Percentiles rank a stretch among this genome's conserved stretches.
Conservation (phyloP, 208 protist genomes). For the Novymonas esmeraldas region DNA sequence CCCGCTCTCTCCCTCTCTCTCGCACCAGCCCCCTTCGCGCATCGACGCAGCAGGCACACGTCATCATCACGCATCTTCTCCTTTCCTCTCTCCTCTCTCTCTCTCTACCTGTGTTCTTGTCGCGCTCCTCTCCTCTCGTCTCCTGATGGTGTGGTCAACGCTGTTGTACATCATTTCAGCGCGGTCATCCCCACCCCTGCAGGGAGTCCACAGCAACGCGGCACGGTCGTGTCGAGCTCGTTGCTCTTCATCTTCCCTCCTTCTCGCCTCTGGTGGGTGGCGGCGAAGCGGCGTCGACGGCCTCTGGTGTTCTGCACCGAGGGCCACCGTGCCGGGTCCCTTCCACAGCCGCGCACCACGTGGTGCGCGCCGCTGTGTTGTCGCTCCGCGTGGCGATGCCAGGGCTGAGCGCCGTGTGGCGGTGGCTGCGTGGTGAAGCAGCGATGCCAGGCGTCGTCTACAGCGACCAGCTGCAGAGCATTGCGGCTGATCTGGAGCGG, state of each 20-base stretch:
- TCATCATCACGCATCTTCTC: too few species aligned
- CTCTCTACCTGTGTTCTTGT: constrained; percentile 10
- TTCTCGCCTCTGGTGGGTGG: too few species aligned
- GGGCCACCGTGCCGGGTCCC: too few species aligned
- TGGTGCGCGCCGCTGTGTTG: too few species aligned
- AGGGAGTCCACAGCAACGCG: too few species aligned
- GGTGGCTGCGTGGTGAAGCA: constrained; percentile 41
- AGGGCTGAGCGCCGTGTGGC: constrained; percentile 21
- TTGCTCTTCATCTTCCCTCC: too few species aligned
- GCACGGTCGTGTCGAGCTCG: too few species aligned
- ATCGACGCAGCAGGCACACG: too few species aligned
- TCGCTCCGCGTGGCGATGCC: neutral
- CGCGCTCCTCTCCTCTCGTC: neutral
- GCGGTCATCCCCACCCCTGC: neutral
- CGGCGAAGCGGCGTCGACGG: too few species aligned
- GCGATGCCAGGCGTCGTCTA: constrained; percentile 79
- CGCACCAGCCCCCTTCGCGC: neutral
- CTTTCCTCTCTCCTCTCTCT: neutral
- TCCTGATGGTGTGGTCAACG: neutral
- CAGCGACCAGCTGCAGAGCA: constrained; percentile 55
- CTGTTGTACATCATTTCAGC: too few species aligned
- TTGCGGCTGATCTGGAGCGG: constrained; percentile 25
- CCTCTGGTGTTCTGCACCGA: too few species aligned
- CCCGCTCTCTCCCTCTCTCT: neutral
- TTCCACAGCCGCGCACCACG: too few species aligned